A percentile compares a stretch with the other conserved stretches of the same genome.
These are phyloP conservation scores for Aphanomyces astaci DNA, from an alignment of 352 stramenopile genomes.

Conservation along the genomic window DNA sequence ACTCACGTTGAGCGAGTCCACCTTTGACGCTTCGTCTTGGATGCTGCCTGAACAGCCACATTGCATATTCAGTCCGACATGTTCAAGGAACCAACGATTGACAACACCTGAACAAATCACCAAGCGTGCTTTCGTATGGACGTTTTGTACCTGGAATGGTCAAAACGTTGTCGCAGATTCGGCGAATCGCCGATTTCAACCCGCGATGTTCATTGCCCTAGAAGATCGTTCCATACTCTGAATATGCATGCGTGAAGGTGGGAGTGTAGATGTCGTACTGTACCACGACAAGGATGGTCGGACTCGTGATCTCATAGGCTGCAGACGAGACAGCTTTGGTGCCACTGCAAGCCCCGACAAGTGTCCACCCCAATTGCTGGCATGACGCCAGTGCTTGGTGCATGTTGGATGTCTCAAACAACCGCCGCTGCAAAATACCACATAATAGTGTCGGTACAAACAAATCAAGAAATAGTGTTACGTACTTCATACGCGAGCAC, in stretches of 20 bases:
- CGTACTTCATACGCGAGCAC: slow-evolving; percentile 66
- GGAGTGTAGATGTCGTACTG: not conserved
- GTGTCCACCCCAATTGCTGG: slow-evolving; percentile 55
- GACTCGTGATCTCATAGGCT: slow-evolving; percentile 36
- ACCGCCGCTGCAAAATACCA: slow-evolving; percentile 36
- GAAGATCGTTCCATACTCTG: not conserved
- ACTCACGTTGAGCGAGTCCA: slow-evolving; percentile 79
- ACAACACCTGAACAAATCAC: too few species aligned
- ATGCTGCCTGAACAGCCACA: not conserved
- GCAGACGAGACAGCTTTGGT: slow-evolving; percentile 58
- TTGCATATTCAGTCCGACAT: too few species aligned
- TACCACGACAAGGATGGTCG: slow-evolving; percentile 81
- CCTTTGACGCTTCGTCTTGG: slow-evolving; percentile 45
- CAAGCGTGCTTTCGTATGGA: too few species aligned
- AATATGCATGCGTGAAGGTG: too few species aligned
- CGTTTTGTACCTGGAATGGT: slow-evolving; percentile 45
- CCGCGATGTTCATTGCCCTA: slow-evolving; percentile 74
- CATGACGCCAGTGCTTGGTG: slow-evolving; percentile 59
- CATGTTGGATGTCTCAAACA: slow-evolving; percentile 60
- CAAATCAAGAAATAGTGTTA: too few species aligned
- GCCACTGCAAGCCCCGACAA: slow-evolving; percentile 64
- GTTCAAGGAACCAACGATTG: too few species aligned
- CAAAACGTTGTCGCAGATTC: slow-evolving; percentile 65
- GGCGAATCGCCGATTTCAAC: slow-evolving; percentile 59
- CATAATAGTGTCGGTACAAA: not conserved